Evolutionary conservation across 768 basidiomycete species (phyloP).

Genomic region (Trametes elegans): DNA sequence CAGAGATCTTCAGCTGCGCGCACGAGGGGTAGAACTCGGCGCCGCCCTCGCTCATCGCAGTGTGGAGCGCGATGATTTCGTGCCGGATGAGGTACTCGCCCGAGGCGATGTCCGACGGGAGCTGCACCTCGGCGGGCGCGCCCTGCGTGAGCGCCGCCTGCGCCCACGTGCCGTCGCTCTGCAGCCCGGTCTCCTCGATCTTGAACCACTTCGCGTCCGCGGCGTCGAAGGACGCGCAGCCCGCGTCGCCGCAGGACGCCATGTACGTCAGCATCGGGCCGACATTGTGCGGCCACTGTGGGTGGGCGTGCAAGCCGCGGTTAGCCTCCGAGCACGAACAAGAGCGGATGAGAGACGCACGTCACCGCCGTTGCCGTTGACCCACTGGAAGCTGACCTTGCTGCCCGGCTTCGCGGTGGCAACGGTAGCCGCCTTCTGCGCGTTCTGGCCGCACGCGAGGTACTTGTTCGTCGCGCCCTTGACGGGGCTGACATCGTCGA

Average conservation of each 20-base stretch:
- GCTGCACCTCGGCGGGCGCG: neutral
- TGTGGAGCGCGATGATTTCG: conserved; percentile 43
- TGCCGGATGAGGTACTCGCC: conserved; percentile 78
- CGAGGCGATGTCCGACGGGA: conserved; percentile 43
- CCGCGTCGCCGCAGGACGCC: conserved; percentile 53
- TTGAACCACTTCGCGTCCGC: conserved; percentile 74
- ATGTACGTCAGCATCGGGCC: conserved; percentile 79
- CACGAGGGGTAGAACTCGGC: conserved; percentile 80
- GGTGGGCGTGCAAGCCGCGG: too few species aligned
- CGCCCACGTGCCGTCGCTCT: conserved; percentile 28
- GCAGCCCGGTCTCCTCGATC: conserved; percentile 33
- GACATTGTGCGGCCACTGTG: conserved; percentile 54
- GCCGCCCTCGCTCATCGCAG: conserved; percentile 38
- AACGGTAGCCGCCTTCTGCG: conserved; percentile 45
- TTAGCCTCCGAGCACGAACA: neutral
- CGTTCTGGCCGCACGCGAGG: conserved; percentile 58
- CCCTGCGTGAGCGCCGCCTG: conserved; percentile 27
- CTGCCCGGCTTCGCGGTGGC: conserved; percentile 62
- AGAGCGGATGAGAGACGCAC: conserved; percentile 4
- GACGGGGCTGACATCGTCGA: conserved; percentile 41
- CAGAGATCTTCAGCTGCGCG: conserved; percentile 51
- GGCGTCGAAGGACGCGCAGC: conserved; percentile 62
- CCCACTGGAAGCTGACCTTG: conserved; percentile 54
- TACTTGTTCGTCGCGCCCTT: conserved; percentile 54
- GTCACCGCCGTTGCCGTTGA: conserved; percentile 37